Evolutionary conservation across 2,329 filamentous ascomycete genomes (phyloP).

Genomic region (Kalaharituber pfeilii): DNA sequence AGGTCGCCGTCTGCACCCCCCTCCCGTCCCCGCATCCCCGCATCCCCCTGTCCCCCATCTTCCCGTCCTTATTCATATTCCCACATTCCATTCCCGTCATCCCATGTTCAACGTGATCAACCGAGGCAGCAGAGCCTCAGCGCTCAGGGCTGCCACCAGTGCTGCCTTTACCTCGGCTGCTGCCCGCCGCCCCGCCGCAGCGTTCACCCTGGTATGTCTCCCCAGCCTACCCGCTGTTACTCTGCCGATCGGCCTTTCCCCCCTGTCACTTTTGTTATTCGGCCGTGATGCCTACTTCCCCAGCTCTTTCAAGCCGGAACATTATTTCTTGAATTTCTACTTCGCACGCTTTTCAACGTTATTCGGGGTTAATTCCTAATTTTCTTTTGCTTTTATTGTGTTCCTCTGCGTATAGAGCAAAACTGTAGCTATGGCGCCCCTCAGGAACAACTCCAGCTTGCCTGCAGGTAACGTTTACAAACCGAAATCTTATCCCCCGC

Average conservation of each 20-base stretch:
- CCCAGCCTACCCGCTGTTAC: not conserved
- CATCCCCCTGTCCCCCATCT: not conserved
- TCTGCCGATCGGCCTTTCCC: not conserved
- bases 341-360: conserved; percentile 1
- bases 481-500: not conserved
- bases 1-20: not conserved
- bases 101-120: conserved; percentile 18
- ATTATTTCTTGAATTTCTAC: not conserved
- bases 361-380: conserved; percentile 1
- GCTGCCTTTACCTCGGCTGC: conserved; percentile 7
- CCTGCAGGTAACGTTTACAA: conserved; percentile 1
- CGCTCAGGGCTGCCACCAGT: conserved; percentile 10
- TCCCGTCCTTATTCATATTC: too few relatives aligned
- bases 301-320: not conserved
- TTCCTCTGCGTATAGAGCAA: not conserved
- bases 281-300: not conserved
- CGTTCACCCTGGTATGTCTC: not conserved
- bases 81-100: not conserved
- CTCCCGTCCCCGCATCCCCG: not conserved
- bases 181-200: not conserved
- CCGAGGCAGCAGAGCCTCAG: conserved; percentile 14
- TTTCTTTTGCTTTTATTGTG: not conserved
- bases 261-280: not conserved
- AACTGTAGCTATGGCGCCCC: not conserved
- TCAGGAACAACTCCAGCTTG: not conserved